Evolutionary conservation across 306 rosid genomes (phyloP).

Genomic region (Trifolium subterraneum): DNA sequence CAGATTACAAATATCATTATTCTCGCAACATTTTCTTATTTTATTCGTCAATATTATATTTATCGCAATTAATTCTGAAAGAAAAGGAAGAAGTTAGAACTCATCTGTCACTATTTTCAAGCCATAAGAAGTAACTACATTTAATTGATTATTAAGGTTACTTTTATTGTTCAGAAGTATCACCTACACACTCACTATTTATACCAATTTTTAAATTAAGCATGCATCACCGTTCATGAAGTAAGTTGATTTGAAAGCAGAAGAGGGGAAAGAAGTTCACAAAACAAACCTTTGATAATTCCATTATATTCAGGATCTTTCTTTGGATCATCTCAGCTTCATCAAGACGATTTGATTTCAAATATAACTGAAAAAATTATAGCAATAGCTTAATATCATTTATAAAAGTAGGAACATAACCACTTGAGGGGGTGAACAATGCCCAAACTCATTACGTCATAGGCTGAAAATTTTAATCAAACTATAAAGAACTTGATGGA

Average conservation of each 20-base stretch:
- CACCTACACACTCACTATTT: slow-evolving; percentile 14
- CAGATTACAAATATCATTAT: slow-evolving; percentile 14
- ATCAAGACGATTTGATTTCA: slow-evolving; percentile 61
- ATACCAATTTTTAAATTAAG: slow-evolving; percentile 7
- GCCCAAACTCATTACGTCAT: slow-evolving; percentile 5
- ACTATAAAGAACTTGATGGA: neutral
- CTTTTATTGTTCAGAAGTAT: slow-evolving; percentile 22
- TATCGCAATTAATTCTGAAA: slow-evolving; percentile 30
- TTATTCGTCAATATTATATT: slow-evolving; percentile 15
- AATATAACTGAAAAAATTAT: slow-evolving; percentile 58
- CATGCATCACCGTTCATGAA: slow-evolving; percentile 2
- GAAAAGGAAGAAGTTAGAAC: slow-evolving; percentile 29
- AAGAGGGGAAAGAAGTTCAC: slow-evolving; percentile 35
- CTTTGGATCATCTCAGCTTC: slow-evolving; percentile 85
- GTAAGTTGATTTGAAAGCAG: slow-evolving; percentile 20
- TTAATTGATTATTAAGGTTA: neutral
- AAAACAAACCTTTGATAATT: slow-evolving; percentile 71
- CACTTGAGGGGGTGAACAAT: slow-evolving; percentile 5
- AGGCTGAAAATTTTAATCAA: slow-evolving; percentile 22
- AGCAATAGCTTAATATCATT: slow-evolving; percentile 37
- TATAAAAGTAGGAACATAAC: slow-evolving; percentile 21
- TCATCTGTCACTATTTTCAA: neutral
- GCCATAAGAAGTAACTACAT: slow-evolving; percentile 18
- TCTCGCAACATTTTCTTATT: slow-evolving; percentile 34
- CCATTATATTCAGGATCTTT: slow-evolving; percentile 78